Percentiles rank a stretch among this genome's conserved stretches.
These are phyloP conservation scores for Protomyces inundatus DNA, from an alignment of 1,139 yeast species.

Conservation along the genomic window DNA sequence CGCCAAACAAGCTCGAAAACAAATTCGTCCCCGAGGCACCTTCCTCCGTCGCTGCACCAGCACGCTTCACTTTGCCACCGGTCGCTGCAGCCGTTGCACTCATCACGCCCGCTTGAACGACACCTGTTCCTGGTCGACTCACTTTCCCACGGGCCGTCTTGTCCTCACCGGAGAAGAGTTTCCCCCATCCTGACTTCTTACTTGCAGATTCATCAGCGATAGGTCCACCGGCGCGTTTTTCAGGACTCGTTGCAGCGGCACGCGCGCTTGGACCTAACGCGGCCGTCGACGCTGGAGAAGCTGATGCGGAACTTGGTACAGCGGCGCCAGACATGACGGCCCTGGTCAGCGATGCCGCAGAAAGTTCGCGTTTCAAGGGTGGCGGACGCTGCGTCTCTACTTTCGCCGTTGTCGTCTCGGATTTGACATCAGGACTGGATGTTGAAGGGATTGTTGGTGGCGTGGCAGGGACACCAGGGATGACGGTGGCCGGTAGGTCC, in stretches of 20 bases:
- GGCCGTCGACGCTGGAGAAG: not conserved
- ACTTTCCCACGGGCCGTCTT: not conserved
- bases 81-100: not conserved
- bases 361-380: conserved; percentile 7
- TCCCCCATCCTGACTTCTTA: conserved; percentile 22
- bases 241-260: not conserved
- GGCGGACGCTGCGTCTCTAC: not conserved
- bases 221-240: not conserved
- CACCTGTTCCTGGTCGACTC: not conserved
- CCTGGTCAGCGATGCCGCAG: conserved; percentile 22
- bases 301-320: not conserved
- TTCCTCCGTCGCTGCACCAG: conserved; percentile 9
- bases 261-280: not conserved
- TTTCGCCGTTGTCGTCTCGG: no score
- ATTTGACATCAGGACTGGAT: no score
- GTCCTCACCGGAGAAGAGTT: conserved; percentile 16
- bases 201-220: not conserved
- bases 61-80: conserved; percentile 1
- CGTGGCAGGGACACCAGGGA: not conserved
- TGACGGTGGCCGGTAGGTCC: not conserved
- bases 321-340: conserved; percentile 24
- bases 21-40: conserved; percentile 1
- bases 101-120: not conserved
- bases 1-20: conserved; percentile 18
- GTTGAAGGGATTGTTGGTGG: not conserved